Conservation (phyloP, 2,329 filamentous ascomycete genomes). For the Penicillium sp. region DNA sequence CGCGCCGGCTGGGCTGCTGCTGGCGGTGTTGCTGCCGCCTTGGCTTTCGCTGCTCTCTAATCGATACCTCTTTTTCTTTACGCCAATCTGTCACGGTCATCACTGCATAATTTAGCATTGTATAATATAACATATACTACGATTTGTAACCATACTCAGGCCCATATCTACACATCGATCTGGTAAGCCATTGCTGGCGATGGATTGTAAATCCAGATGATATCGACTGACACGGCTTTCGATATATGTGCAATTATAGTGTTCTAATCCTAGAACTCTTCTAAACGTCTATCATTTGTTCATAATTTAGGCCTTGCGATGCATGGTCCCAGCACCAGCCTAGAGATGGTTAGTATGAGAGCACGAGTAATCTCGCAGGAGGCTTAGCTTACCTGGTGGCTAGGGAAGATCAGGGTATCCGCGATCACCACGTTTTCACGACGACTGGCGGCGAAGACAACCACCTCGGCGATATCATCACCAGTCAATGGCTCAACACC, state of each 20-base stretch:
- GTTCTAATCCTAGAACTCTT: not conserved
- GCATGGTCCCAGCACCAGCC: conserved; percentile 26
- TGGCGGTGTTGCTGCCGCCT: conserved; percentile 16
- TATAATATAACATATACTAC: not conserved
- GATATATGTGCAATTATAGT: not conserved
- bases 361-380: not conserved
- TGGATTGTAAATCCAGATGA: not conserved
- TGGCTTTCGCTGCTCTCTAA: conserved; percentile 5
- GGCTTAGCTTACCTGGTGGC: conserved; percentile 70
- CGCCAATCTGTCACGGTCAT: not conserved
- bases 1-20: conserved; percentile 15
- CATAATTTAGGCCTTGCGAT: conserved; percentile 23
- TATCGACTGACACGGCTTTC: not conserved
- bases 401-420: conserved; percentile 83
- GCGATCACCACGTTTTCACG: conserved; percentile 89
- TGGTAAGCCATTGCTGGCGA: not conserved
- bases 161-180: not conserved
- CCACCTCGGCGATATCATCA: conserved; percentile 86
- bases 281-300: not conserved
- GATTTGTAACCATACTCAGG: not conserved
- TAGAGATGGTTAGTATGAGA: not conserved
- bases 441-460: conserved; percentile 81
- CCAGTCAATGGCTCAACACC: conserved; percentile 81
- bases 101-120: not conserved
- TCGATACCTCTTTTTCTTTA: not conserved